These are phyloP conservation scores for Phyllosticta paracitricarpa DNA, from an alignment of 2,329 filamentous ascomycete genomes.

Conservation along the genomic window DNA sequence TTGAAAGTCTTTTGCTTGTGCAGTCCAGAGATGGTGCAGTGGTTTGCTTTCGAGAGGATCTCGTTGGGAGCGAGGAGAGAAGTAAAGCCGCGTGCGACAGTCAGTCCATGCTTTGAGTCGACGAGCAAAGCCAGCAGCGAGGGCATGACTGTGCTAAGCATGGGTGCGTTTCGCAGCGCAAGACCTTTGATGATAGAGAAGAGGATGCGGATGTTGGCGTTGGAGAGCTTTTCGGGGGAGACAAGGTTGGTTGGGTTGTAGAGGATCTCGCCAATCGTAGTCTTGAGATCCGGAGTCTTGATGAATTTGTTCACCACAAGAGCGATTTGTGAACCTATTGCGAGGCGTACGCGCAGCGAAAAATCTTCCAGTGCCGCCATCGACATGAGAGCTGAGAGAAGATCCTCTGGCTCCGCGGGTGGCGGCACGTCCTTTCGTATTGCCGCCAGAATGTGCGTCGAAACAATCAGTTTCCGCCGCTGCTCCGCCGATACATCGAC, in stretches of 20 bases:
- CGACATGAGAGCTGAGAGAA: conserved; percentile 28
- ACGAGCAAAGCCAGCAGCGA: conserved; percentile 42
- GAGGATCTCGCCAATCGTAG: conserved; percentile 31
- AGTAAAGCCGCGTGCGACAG: conserved; percentile 47
- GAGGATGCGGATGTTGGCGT: conserved; percentile 41
- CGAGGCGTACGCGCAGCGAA: conserved; percentile 21
- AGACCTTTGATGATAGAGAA: conserved; percentile 55
- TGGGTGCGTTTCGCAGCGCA: conserved; percentile 43
- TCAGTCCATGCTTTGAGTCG: conserved; percentile 38
- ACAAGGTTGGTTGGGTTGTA: conserved; percentile 22
- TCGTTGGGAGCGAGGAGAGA: conserved; percentile 52
- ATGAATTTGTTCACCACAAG: conserved; percentile 41
- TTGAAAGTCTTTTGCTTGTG: conserved; percentile 56
- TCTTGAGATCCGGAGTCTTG: conserved; percentile 28
- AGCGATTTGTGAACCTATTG: conserved; percentile 34
- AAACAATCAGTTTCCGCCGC: conserved; percentile 43
- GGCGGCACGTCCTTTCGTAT: conserved; percentile 27
- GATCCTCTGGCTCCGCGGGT: conserved; percentile 21
- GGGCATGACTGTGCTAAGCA: conserved; percentile 32
- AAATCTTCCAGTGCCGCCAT: conserved; percentile 23
- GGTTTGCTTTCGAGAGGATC: conserved; percentile 49
- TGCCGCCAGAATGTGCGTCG: conserved; percentile 47
- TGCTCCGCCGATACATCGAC: conserved; percentile 21
- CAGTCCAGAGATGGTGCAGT: conserved; percentile 51
- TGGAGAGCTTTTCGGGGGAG: conserved; percentile 21